Evolutionary conservation across 345 rosid genomes (phyloP), one percentile per base, ranked within the genome.

Genomic region (Eucalyptus virginea): DNA sequence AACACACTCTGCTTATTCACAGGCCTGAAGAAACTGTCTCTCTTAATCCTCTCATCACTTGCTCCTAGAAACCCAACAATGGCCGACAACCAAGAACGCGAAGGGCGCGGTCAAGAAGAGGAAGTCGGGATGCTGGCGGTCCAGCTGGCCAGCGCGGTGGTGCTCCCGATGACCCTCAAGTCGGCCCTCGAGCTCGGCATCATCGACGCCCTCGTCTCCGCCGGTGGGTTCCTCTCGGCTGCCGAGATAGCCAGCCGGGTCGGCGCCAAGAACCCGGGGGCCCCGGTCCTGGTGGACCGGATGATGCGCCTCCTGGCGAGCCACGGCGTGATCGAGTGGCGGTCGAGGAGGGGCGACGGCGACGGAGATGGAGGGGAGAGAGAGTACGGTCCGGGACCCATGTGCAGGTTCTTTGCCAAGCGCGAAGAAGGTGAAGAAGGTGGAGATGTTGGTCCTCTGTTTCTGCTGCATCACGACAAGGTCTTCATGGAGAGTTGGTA

Each of bases 291-390:
- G 81, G 81, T 95, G 16, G 96, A 94, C 37, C 92, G 94, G 42
- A 92, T 94, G 92, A 91, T 95, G 81, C 91, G 95, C 32, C 89
- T 93, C 34, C 88, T 94, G 48, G 96, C 95, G 7, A 92, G 94
- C 91, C 89, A 93, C 85, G 92, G 92, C 65, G 88, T 95, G 86
- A 91, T 94, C 40, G 45, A 88, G 89, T 72, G 81, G 45, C 28
- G 81, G 6, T 42, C 81, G 44, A 72, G 45, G 81, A 72, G 81
- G 45, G 23, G 69, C 37, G 44, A 49, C 85, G 42, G 85, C 30
- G 45, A 88, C 12, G 52, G 45, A 91, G 28, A 89, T 88, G 40
- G 49, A 72, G 24, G 88, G 32, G 93, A 89, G 90, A 91, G 92
- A 17, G 85, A 89, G 17, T 96, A 94, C 17, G 89, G 88, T 42